phyloP scores from a whole-genome alignment of 192 early-diverging fungal genomes.

The Linnemannia zychae region DNA sequence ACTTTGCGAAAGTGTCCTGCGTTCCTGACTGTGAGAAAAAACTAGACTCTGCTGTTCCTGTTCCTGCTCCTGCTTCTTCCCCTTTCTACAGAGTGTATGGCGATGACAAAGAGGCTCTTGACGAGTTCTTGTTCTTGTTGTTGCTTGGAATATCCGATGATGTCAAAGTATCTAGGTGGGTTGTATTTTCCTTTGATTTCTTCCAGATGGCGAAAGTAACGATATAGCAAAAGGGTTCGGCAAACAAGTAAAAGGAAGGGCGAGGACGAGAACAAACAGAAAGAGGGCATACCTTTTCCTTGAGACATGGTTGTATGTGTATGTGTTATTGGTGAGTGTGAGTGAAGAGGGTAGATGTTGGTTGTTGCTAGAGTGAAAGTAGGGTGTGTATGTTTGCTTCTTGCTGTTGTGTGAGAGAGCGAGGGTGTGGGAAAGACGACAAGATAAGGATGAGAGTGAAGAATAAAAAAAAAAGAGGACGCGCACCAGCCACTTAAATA shows the following conservation, averaged over 20 bases:
- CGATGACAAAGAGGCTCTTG: too few relatives aligned
- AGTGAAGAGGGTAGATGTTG: too few relatives aligned
- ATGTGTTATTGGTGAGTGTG: not conserved
- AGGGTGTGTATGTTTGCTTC: not conserved
- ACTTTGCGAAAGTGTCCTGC: not conserved
- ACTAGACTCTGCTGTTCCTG: too few relatives aligned
- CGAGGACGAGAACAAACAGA: not conserved
- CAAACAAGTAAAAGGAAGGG: not conserved
- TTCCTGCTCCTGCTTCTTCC: too few relatives aligned
- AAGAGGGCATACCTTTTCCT: conserved; percentile 27
- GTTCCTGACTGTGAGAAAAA: not conserved
- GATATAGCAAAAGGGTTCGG: too few relatives aligned
- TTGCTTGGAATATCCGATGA: too few relatives aligned
- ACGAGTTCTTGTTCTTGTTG: too few relatives aligned
- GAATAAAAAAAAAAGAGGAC: not conserved
- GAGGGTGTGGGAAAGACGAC: not conserved
- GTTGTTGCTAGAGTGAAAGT: not conserved
- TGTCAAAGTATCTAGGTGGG: too few relatives aligned
- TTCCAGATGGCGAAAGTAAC: too few relatives aligned
- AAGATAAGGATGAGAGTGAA: too few relatives aligned
- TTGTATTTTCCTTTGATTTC: too few relatives aligned
- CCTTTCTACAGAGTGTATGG: too few relatives aligned
- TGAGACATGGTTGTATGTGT: conserved; percentile 11
- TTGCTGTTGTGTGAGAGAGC: not conserved
- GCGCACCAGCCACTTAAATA: not conserved